A percentile compares a stretch with the other conserved stretches of the same genome.
Evolutionary conservation across 75 land plant species (phyloP).

Genomic region (Pseudotsuga menziesii): DNA sequence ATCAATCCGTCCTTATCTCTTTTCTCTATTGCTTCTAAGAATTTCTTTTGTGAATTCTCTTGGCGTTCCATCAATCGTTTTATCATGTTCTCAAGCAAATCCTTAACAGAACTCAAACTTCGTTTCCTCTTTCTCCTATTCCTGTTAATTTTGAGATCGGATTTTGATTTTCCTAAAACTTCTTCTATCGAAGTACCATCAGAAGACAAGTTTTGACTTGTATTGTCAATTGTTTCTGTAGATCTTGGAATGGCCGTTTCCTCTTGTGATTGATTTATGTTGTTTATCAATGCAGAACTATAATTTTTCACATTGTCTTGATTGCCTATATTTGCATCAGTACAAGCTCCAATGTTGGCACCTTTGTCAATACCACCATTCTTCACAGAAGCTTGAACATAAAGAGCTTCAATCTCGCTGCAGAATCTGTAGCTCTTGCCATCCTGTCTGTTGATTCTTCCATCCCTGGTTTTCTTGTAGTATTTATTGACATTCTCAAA

Average conservation of each 20-base stretch:
- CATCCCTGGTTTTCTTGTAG: slow-evolving; percentile 48
- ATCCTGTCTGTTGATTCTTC: slow-evolving; percentile 19
- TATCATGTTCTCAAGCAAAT: slow-evolving; percentile 48
- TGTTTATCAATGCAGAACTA: not conserved
- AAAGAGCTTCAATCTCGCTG: slow-evolving; percentile 23
- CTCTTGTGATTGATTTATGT: not conserved
- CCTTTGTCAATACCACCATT: not conserved
- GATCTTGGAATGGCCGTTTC: not conserved
- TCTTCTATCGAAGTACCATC: slow-evolving; percentile 3
- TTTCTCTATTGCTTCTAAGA: slow-evolving; percentile 52
- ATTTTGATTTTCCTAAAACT: not conserved
- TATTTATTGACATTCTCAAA: slow-evolving; percentile 43
- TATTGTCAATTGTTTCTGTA: not conserved
- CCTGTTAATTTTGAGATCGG: not conserved
- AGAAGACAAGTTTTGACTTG: not conserved
- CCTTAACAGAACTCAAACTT: slow-evolving; percentile 23
- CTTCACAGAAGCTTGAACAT: not conserved
- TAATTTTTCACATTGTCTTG: not conserved
- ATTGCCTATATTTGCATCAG: not conserved
- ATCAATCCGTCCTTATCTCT: slow-evolving; percentile 41
- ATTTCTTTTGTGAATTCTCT: slow-evolving; percentile 42
- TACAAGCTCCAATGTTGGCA: not conserved
- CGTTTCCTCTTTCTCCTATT: slow-evolving; percentile 26
- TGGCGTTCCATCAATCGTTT: slow-evolving; percentile 54
- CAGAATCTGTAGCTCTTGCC: slow-evolving; percentile 24